Base-by-base conservation (phyloP, 2,329 filamentous ascomycete species). In the Ophiostoma angusticollis region DNA sequence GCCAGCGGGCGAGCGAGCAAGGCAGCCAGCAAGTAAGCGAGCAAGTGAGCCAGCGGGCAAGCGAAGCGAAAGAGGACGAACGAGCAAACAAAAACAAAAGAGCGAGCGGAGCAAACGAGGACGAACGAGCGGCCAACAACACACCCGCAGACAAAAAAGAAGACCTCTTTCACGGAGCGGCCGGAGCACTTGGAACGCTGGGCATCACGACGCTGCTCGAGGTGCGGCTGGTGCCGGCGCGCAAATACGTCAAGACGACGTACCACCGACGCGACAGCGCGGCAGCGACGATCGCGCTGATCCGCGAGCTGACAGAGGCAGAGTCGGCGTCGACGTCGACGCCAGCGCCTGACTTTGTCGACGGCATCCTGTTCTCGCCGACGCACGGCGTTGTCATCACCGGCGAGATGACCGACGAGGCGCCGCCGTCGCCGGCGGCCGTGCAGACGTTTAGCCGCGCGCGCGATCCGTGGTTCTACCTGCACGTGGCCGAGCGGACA, bases 401-500 rank as follows among this genome's bases (percentile, higher is more conserved):
- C 6, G 80, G 80, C 3, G 61, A 62, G 41, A 58, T 83, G 51
- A 74, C 70, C 1, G 64, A 83, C 48, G 62, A 68, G 6, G 58
- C 31, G 35, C 45, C 62, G 18, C 65, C 65, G 4, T 46, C 51
- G 3, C 53, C 48, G 13, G 48, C 46, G 19, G 49, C 35, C 43
- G 58, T 44, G 60, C 77, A 75, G 65, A 64, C 67, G 6, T 71
- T 75, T 33, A 70, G 63, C 50, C 60, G 67, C 22, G 64, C 76
- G 5, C 63, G 64, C 48, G 80, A 87, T 51, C 78, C 80, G 2
- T 86, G 82, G 82, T 84, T 77, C 57, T 86, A 84, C 53, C 63
- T 86, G 43, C 80, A 85, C 52, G 80, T 72, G 14, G 60, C 70
- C 49, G 61, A 70, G 28, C 54, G 54, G 43, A 69, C 12, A 49